Base-by-base conservation (phyloP, 2,329 filamentous ascomycete genomes). In the Akanthomyces dipterigenus region DNA sequence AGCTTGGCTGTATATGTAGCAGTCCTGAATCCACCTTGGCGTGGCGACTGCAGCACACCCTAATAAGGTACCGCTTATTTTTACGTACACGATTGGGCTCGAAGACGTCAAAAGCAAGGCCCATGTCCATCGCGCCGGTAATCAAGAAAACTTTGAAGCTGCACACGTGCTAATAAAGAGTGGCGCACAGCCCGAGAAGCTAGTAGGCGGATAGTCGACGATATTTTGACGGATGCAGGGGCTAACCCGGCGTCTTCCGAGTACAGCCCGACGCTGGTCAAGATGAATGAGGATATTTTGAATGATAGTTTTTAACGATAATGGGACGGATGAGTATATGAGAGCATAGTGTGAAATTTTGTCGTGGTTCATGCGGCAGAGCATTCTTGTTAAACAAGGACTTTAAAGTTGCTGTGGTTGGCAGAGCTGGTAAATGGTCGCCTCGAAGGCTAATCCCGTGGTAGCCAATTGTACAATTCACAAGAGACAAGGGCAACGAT, bases 181-280 rank as follows among this genome's bases (percentile, higher is more conserved):
- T 48, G 49, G 36, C 40, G 31, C 49, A 61, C 54, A 88, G 90
- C 91, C 34, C 84, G 88, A 60, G 90, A 95, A 73, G 91, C 91
- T 4, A 93, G 89, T 69, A 88, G 83, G 71, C 83, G 86, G 61
- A 93, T 96, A 63, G 90, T 96, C 0, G 88, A 92, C 57, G 89
- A 93, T 69, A 82, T 96, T 53, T 76, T 95, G 7, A 75, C 89
- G 48, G 91, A 90, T 46, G 91, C 90, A 4, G 90, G 90, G 2
- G 88, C 82, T 5, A 82, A 84, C 60, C 70, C 70, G 5, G 79
- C 81, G 58, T 80, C 78, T 26, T 76, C 77, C 2, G 83, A 87
- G 68, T 83, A 86, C 68, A 88, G 85, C 65, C 86, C 85, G 3
- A 85, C 83, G 0, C 80, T 88, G 77, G 83, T 88, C 48, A 86